Evolutionary conservation across 1,284 basidiomycete genomes (phyloP), one percentile per base, ranked within the genome.

Genomic region (Malassezia yamatoensis): DNA sequence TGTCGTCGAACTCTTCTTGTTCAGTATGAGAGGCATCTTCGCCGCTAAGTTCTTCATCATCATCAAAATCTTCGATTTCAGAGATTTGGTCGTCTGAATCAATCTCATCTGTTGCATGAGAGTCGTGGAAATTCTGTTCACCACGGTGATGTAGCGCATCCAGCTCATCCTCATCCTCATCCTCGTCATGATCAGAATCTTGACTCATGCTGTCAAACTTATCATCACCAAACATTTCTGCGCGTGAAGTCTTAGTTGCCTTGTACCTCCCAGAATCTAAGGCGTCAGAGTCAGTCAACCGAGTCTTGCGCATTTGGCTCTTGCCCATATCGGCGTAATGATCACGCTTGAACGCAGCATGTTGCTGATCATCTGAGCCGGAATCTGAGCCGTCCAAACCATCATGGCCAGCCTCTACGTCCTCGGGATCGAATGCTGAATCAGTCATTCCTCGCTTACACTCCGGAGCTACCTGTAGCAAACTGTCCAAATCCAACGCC

Each of bases 281-380:
- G 35, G 45, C 57, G 32, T 64, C 60, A 49, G 60, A 61, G 41
- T 70, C 66, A 45, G 62, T 63, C 16, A 70, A 40, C 0, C 54
- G 49, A 0, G 65, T 63, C 44, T 64, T 63, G 24, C 63, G 58
- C 59, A 70, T 58, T 37, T 54, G 42, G 53, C 66, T 67, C 9
- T 58, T 34, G 0, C 51, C 65, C 0, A 70, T 61, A 34, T 67
- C 59, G 9, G 64, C 62, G 24, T 68, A 68, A 51, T 70, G 66
- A 54, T n/a, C 60, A 49, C 21, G 66, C 61, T 32, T 63, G 54
- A 42, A 52, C 53, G 35, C 50, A 46, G 10, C 43, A 34, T 55
- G 45, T 15, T 55, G 46, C 13, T 66, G 55, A 3, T 54, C 55
- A 8, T 59, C 55, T 18, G 45, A 34, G 10, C 16, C 32, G 5